phyloP scores from a whole-genome alignment of 495 filamentous ascomycete species.

The Amphirosellinia nigrospora region DNA sequence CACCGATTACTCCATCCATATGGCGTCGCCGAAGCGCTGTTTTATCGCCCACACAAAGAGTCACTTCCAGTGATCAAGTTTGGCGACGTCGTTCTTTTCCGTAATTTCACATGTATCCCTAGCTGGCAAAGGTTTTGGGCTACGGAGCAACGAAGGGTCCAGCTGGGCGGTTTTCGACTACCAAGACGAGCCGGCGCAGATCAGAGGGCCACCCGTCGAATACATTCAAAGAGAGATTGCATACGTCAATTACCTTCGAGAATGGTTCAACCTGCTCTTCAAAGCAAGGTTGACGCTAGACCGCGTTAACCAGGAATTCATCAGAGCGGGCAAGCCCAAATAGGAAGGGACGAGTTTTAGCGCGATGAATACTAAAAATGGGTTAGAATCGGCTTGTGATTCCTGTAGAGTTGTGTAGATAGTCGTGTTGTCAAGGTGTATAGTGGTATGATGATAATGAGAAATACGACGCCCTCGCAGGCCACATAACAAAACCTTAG shows the following conservation, averaged over 20 bases:
- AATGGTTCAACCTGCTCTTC: slow-evolving; percentile 48
- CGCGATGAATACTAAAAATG: too few relatives aligned
- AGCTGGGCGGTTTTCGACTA: slow-evolving; percentile 70
- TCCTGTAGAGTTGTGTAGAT: background rate
- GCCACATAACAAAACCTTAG: background rate
- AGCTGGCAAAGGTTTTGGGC: slow-evolving; percentile 53
- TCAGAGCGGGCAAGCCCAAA: slow-evolving; percentile 34
- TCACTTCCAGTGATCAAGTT: slow-evolving; percentile 69
- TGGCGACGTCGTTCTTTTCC: slow-evolving; percentile 79
- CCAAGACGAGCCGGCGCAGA: slow-evolving; percentile 45
- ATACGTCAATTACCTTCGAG: slow-evolving; percentile 42
- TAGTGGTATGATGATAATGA: slow-evolving; percentile 1
- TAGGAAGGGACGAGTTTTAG: background rate
- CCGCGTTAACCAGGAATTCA: slow-evolving; percentile 47
- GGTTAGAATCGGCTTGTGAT: background rate
- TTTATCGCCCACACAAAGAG: slow-evolving; percentile 76
- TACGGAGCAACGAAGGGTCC: slow-evolving; percentile 50
- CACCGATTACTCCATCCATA: slow-evolving; percentile 66
- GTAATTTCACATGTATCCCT: slow-evolving; percentile 67
- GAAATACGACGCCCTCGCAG: slow-evolving; percentile 3
- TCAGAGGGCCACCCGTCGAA: slow-evolving; percentile 54
- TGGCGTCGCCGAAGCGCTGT: slow-evolving; percentile 62
- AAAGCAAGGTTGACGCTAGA: slow-evolving; percentile 47
- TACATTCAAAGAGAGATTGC: slow-evolving; percentile 43
- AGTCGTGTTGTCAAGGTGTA: background rate